phyloP scores from a whole-genome alignment of 306 rosid species.

The Prunus padus region DNA sequence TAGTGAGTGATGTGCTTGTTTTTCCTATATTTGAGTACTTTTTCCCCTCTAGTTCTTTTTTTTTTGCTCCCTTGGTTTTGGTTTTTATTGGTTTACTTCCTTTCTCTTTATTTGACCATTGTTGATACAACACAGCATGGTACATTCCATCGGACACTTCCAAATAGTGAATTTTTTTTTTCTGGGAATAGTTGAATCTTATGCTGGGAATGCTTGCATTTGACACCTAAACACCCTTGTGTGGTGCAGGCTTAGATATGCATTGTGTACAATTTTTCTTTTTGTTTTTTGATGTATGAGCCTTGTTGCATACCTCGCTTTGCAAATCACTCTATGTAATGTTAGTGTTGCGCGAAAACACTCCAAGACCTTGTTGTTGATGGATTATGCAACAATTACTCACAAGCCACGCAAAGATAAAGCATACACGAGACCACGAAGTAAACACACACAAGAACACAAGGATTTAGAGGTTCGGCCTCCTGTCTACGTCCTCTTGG shows the following conservation, averaged over 20 bases:
- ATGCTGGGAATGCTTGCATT: background rate
- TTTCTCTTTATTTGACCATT: conserved; percentile 4
- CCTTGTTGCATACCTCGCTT: background rate
- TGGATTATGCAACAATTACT: too few species aligned
- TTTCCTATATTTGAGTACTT: background rate
- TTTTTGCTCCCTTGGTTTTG: background rate
- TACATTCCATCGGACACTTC: background rate
- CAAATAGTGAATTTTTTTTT: background rate
- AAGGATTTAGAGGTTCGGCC: too few species aligned
- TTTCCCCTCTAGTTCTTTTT: background rate
- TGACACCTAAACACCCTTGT: background rate
- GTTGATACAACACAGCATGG: background rate
- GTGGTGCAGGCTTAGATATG: background rate
- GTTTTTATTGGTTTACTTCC: background rate
- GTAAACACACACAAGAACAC: too few species aligned
- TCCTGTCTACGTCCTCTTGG: too few species aligned
- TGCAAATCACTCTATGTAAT: background rate
- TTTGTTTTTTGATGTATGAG: background rate
- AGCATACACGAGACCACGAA: too few species aligned
- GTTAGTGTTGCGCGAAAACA: too few species aligned
- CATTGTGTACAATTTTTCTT: background rate
- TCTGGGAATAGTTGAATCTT: conserved; percentile 10
- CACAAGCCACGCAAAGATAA: too few species aligned
- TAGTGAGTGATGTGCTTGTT: background rate
- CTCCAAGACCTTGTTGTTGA: too few species aligned